These are phyloP conservation scores for Ophiostoma sp. DNA, from an alignment of 2,329 filamentous ascomycete genomes.

Conservation along the genomic window DNA sequence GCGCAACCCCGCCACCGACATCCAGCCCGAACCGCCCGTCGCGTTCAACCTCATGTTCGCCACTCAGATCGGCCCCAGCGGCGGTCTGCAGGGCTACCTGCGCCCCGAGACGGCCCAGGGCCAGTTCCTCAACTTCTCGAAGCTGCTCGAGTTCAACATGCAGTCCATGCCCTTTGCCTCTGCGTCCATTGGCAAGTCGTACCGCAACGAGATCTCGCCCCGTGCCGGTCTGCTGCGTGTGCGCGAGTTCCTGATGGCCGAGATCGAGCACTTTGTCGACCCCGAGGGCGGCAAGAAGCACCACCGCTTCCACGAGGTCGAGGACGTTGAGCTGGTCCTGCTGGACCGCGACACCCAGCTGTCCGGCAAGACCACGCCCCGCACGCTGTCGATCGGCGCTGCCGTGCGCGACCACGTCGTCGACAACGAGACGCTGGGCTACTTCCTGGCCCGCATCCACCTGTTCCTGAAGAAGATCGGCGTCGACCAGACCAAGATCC, in stretches of 20 bases:
- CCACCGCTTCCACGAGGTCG: slow-evolving; percentile 76
- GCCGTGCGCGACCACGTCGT: slow-evolving; percentile 78
- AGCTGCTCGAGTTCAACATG: slow-evolving; percentile 94
- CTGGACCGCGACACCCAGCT: slow-evolving; percentile 82
- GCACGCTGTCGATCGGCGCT: slow-evolving; percentile 72
- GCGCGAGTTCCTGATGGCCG: slow-evolving; percentile 96
- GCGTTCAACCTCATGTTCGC: slow-evolving; percentile 99
- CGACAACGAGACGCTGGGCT: slow-evolving; percentile 96
- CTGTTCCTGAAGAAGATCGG: slow-evolving; percentile 86
- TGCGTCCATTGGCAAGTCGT: slow-evolving; percentile 94
- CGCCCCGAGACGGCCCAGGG: slow-evolving; percentile 95
- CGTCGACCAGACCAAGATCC: slow-evolving; percentile 78
- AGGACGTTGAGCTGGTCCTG: slow-evolving; percentile 74
- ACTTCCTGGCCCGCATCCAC: slow-evolving; percentile 92
- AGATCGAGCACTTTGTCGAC: slow-evolving; percentile 98
- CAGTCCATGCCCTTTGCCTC: slow-evolving; percentile 94
- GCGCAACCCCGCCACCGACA: slow-evolving; percentile 75
- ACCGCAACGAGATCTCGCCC: slow-evolving; percentile 96
- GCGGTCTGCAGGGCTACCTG: slow-evolving; percentile 77
- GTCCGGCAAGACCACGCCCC: slow-evolving; percentile 71
- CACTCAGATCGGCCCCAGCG: slow-evolving; percentile 83
- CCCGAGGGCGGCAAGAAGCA: slow-evolving; percentile 94
- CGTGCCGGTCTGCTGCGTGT: slow-evolving; percentile 86
- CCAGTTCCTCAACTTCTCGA: slow-evolving; percentile 90
- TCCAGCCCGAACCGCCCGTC: slow-evolving; percentile 71